Base-by-base conservation (phyloP, 345 rosid genomes). In the Isatis tinctoria region DNA sequence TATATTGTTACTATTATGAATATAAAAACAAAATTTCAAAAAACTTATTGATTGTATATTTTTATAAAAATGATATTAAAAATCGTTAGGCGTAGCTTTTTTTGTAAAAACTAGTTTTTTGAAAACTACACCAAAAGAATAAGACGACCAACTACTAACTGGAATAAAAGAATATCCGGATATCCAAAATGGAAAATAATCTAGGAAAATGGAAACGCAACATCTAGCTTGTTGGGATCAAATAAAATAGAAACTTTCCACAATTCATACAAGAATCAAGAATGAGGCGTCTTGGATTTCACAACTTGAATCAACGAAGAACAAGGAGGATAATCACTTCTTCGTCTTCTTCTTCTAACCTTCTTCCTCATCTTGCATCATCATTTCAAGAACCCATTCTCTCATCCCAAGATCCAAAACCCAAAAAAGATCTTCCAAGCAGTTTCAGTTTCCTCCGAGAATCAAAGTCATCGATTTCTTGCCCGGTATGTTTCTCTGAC, bases 331-430 rank as follows among this genome's bases (percentile, higher is more conserved):
- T 60, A n/a, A 35, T 60, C 11, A 60, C 63, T 32, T 57, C 61
- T 56, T 30, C 59, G 44, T 22, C 64, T 59, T 32, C 67, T 45
- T 71, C 60, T 24, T 49, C 75, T 17, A 60, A 6, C 9, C 0
- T 36, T 60, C 32, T 60, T 60, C 68, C 20, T 59, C 53, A 40
- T 59, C 57, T 24, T 70, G 36, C 74, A 57, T 30, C 74, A 58
- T 69, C 74, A 57, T 30, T 14, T 58, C 60, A 47, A 47, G 51
- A 60, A 71, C 48, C 60, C 51, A 47, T 22, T 36, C 30, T 33
- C 51, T 37, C 40, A 60, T 8, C 60, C 49, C 39, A 60, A 36
- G 8, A 24, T 48, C 39, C 40, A 10, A 71, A 71, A 24, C 60
- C 67, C 18, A 37, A 71, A 47, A n/a, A 18, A 3, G 17, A 71